Conservation (phyloP, 345 rosid species). For the Dimocarpus longan region DNA sequence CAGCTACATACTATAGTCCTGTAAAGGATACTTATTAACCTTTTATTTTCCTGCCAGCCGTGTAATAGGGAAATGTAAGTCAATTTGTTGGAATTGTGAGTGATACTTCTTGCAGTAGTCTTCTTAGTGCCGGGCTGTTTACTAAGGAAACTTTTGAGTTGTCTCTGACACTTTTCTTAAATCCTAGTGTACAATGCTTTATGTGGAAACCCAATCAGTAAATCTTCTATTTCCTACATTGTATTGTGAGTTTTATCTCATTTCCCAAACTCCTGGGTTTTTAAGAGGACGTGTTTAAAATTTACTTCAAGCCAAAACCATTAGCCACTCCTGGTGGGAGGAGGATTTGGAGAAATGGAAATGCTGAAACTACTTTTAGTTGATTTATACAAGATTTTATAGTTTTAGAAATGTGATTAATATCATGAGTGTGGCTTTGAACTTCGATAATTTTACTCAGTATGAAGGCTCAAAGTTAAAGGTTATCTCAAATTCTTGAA, state of each 20-base stretch:
- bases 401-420: background rate
- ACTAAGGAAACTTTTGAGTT: background rate
- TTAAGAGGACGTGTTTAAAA: background rate
- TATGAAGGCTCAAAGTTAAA: background rate
- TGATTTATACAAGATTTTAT: slow-evolving; percentile 4
- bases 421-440: background rate
- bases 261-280: background rate
- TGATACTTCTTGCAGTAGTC: background rate
- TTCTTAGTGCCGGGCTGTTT: background rate
- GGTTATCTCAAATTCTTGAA: background rate
- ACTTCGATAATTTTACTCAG: background rate
- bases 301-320: background rate
- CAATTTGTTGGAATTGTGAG: background rate
- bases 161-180: background rate
- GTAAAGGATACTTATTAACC: no score
- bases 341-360: background rate
- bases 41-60: background rate
- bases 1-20: no score
- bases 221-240: background rate
- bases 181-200: background rate
- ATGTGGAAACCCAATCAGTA: background rate
- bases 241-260: background rate
- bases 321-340: background rate
- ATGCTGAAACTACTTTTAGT: background rate
- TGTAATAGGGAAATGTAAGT: background rate